A percentile compares a stretch with the other conserved stretches of the same genome.
These are phyloP conservation scores for Pisolithus albus DNA, from an alignment of 768 basidiomycete genomes.

Conservation along the genomic window DNA sequence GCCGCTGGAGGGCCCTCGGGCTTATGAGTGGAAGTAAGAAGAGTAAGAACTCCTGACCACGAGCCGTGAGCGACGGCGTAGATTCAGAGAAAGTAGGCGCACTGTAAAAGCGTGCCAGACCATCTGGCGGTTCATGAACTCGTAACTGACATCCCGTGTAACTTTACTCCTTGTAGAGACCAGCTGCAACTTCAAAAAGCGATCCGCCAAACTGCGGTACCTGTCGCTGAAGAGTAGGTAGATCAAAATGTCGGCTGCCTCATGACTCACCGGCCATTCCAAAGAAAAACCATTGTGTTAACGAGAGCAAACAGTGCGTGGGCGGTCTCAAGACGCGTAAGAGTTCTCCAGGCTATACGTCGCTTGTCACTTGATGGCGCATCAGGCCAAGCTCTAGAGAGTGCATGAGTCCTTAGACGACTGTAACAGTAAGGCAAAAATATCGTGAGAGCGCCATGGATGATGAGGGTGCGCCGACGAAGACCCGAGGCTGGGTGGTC, in stretches of 20 bases:
- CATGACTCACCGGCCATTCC: slow-evolving; percentile 69
- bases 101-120: slow-evolving; percentile 99
- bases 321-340: slow-evolving; percentile 61
- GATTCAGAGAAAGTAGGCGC: slow-evolving; percentile 22
- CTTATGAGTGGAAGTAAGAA: slow-evolving; percentile 86
- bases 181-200: slow-evolving; percentile 68
- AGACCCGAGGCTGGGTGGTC: slow-evolving; percentile 51
- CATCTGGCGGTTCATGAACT: slow-evolving; percentile 99
- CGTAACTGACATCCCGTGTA: slow-evolving; percentile 87
- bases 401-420: slow-evolving; percentile 65
- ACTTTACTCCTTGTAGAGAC: slow-evolving; percentile 63
- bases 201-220: slow-evolving; percentile 78
- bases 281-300: slow-evolving; percentile 81
- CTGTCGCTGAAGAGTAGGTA: slow-evolving; percentile 34
- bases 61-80: neutral
- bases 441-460: slow-evolving; percentile 69
- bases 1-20: slow-evolving; percentile 55
- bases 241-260: neutral
- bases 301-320: slow-evolving; percentile 56
- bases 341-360: slow-evolving; percentile 63
- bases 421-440: slow-evolving; percentile 73
- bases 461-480: slow-evolving; percentile 50
- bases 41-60: slow-evolving; percentile 81
- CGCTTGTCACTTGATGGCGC: slow-evolving; percentile 72
- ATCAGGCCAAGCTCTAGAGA: slow-evolving; percentile 88